Conservation (phyloP, 805 yeast genomes). For the Hanseniaspora occidentalis region DNA sequence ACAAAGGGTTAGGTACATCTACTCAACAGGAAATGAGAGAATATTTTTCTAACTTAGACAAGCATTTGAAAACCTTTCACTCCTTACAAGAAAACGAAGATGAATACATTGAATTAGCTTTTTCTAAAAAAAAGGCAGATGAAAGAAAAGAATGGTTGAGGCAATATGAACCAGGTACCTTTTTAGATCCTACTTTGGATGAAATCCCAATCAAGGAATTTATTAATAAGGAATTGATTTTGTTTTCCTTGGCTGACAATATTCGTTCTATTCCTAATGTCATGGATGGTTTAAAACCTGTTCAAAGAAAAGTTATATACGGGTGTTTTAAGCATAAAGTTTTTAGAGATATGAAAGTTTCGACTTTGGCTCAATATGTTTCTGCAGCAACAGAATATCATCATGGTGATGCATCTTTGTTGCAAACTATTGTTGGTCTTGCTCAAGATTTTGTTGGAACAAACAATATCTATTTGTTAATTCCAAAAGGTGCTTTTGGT, state of each 20-base stretch:
- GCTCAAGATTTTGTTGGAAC: constrained; percentile 95
- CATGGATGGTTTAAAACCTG: constrained; percentile 92
- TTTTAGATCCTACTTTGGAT: constrained; percentile 61
- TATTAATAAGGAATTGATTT: constrained; percentile 86
- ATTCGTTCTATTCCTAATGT: constrained; percentile 90
- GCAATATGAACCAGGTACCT: constrained; percentile 84
- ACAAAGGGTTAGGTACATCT: constrained; percentile 98
- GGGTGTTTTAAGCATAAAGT: constrained; percentile 78
- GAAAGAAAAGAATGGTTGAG: constrained; percentile 96
- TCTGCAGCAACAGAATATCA: constrained; percentile 86
- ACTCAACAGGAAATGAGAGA: constrained; percentile 70
- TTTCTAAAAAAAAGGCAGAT: constrained; percentile 89
- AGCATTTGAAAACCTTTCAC: constrained; percentile 77
- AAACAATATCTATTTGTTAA: constrained; percentile 70
- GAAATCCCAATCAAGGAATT: constrained; percentile 87
- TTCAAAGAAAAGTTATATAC: constrained; percentile 85
- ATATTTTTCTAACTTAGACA: constrained; percentile 75
- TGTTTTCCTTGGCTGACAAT: constrained; percentile 94
- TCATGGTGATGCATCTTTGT: constrained; percentile 84
- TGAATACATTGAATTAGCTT: constrained; percentile 76
- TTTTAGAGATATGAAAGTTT: constrained; percentile 70
- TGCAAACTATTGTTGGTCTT: constrained; percentile 81
- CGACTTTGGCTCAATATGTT: constrained; percentile 81
- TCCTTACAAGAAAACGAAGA: constrained; percentile 69
- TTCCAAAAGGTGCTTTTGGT: constrained; percentile 94